Evolutionary conservation across 805 yeast species (phyloP), one percentile per base, ranked within the genome.

Genomic region (Kregervanrija fluxuum): DNA sequence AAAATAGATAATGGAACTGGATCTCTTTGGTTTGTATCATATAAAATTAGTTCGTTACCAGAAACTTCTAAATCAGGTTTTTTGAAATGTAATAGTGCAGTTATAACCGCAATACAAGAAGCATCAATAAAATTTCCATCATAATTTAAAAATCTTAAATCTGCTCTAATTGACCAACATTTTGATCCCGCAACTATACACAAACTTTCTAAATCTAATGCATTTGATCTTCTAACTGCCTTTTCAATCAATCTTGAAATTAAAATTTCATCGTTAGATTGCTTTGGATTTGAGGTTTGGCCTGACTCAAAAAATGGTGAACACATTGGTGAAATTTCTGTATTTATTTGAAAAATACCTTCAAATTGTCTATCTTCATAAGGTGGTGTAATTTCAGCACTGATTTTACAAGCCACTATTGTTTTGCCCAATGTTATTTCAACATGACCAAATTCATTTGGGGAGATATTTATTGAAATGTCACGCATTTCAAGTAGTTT

Each of bases 51-150:
- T 28, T 74, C 75, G 30, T 46, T 48, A 11, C 83, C 84, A 37
- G 72, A 71, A 9, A 89, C 79, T 2, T 89, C 76, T 31, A 88
- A 75, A 62, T 90, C 96, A 10, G 95, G 95, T 54, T 85, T 82
- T 45, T 76, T 77, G 64, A 79, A 93, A 61, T 90, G 96, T 52
- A 82, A 70, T 44, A 93, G 69, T 0, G 86, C 95, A 8, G 91
- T 77, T 75, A 88, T 83, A 8, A 88, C 96, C 0, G 93, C 98
- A 45, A 89, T 73, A 65, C 96, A 86, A 36, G 91, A 82, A 6
- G 88, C 85, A 62, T 93, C 99, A 35, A 90, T 81, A 40, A 93
- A 74, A 14, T 95, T 95, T 36, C 99, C 99, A 64, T 93, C 99
- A 57, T 79, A 88, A 59, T 89, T 84, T 46, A 93, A 65, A 55